A percentile compares a stretch with the other conserved stretches of the same genome.
Conservation (phyloP, 192 early-diverging fungal species). For the Linderina pennispora region DNA sequence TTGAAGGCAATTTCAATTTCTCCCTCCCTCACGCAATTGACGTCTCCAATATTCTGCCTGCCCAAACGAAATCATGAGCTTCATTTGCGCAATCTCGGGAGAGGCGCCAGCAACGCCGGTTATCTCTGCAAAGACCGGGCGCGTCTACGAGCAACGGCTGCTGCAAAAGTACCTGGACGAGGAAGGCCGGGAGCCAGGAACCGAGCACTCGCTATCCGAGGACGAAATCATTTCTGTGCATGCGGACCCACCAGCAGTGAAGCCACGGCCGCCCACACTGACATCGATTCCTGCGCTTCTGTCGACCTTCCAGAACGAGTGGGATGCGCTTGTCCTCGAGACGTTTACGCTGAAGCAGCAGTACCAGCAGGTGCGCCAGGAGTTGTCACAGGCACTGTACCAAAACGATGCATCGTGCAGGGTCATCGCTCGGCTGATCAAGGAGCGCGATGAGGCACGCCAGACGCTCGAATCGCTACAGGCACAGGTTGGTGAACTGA, state of each 20-base stretch:
- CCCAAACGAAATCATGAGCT: too few relatives aligned
- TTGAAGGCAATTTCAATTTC: too few relatives aligned
- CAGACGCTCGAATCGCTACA: conserved; percentile 38
- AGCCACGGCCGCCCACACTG: conserved; percentile 82
- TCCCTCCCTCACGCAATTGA: too few relatives aligned
- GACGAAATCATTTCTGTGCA: conserved; percentile 23
- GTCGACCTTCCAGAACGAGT: conserved; percentile 88
- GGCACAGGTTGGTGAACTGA: conserved; percentile 5
- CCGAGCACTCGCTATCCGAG: conserved; percentile 56
- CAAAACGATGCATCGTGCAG: conserved; percentile 94
- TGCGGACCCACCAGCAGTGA: conserved; percentile 46
- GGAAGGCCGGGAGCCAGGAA: conserved; percentile 75
- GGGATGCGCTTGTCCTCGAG: conserved; percentile 95
- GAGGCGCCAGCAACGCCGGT: conserved; percentile 86
- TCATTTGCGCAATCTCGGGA: conserved; percentile 98
- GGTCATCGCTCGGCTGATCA: conserved; percentile 86
- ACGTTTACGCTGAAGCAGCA: conserved; percentile 89
- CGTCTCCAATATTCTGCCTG: too few relatives aligned
- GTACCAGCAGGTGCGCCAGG: conserved; percentile 83
- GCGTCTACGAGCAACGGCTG: conserved; percentile 82
- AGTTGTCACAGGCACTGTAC: conserved; percentile 90
- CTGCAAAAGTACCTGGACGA: conserved; percentile 85
- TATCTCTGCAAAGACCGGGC: conserved; percentile 75
- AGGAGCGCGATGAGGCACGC: conserved; percentile 88
- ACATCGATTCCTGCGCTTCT: conserved; percentile 91